Conservation (phyloP, 495 filamentous ascomycete genomes). For the Elasticomyces elasticus region DNA sequence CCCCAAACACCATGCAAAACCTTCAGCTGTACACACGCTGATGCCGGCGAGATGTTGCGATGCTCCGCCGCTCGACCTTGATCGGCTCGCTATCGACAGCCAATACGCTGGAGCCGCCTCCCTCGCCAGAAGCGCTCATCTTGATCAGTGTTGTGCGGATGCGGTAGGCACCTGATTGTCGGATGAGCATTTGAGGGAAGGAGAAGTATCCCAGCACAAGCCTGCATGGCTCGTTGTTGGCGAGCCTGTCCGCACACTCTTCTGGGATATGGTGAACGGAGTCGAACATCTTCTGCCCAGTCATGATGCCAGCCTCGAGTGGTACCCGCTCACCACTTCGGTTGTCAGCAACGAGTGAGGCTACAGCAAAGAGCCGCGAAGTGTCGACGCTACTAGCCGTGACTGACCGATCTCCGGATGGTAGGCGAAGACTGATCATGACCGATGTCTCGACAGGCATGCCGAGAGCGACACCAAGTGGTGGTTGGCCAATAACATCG, state of each 20-base stretch:
- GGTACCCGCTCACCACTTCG: slow-evolving; percentile 13
- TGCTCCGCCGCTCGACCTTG: slow-evolving; percentile 23
- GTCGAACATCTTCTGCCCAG: slow-evolving; percentile 18
- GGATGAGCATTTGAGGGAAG: slow-evolving; percentile 29
- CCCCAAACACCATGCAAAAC: not conserved
- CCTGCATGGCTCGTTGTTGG: slow-evolving; percentile 9
- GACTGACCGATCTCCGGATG: not conserved
- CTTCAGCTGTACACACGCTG: slow-evolving; percentile 8
- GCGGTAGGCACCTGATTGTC: slow-evolving; percentile 28
- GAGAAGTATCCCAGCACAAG: slow-evolving; percentile 26
- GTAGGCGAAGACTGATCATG: slow-evolving; percentile 13
- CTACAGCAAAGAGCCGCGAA: slow-evolving; percentile 12
- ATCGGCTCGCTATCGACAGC: slow-evolving; percentile 29
- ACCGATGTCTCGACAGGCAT: slow-evolving; percentile 14
- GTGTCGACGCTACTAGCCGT: slow-evolving; percentile 6
- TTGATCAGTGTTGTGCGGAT: slow-evolving; percentile 28
- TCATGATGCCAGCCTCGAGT: slow-evolving; percentile 12
- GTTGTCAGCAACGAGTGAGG: slow-evolving; percentile 12
- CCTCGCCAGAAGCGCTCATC: slow-evolving; percentile 17
- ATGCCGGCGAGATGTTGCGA: slow-evolving; percentile 2
- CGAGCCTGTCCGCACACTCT: slow-evolving; percentile 1
- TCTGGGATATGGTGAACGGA: slow-evolving; percentile 15
- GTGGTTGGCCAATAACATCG: slow-evolving; percentile 18
- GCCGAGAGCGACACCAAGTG: slow-evolving; percentile 5
- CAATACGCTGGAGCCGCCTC: slow-evolving; percentile 20